A percentile compares a stretch with the other conserved stretches of the same genome.
Conservation (phyloP, 768 basidiomycete species). For the Leccinum sublutescens region DNA sequence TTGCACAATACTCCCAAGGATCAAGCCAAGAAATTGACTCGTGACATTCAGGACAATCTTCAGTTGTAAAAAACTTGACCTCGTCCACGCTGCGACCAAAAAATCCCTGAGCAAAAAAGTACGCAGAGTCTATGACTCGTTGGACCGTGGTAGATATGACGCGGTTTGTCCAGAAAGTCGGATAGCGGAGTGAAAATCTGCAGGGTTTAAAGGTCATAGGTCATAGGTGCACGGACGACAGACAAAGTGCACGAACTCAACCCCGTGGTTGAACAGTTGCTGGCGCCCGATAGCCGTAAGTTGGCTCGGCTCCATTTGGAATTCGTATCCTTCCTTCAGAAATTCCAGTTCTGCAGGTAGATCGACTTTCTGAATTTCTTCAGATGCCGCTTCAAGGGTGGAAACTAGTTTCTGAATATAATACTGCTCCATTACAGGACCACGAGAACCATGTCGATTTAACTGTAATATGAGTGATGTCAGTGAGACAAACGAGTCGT, state of each 20-base stretch:
- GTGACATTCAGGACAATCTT: slow-evolving; percentile 24
- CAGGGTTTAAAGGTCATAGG: neutral
- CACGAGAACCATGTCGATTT: slow-evolving; percentile 42
- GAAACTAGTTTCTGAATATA: slow-evolving; percentile 32
- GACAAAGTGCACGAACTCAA: slow-evolving; percentile 27
- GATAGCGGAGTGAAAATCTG: slow-evolving; percentile 24
- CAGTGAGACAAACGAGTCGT: neutral
- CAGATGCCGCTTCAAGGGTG: slow-evolving; percentile 28
- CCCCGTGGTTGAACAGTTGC: slow-evolving; percentile 41
- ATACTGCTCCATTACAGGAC: slow-evolving; percentile 27
- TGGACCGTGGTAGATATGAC: slow-evolving; percentile 12
- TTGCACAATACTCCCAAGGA: slow-evolving; percentile 37
- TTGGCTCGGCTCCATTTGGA: slow-evolving; percentile 32
- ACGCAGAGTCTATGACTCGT: slow-evolving; percentile 39
- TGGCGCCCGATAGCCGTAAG: slow-evolving; percentile 37
- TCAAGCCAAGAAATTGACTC: slow-evolving; percentile 40
- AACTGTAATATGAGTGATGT: slow-evolving; percentile 27
- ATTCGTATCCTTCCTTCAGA: slow-evolving; percentile 36
- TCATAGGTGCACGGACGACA: neutral
- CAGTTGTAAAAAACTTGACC: slow-evolving; percentile 28
- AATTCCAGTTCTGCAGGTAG: slow-evolving; percentile 36
- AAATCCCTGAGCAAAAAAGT: slow-evolving; percentile 41
- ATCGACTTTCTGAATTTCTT: slow-evolving; percentile 24
- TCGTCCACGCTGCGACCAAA: slow-evolving; percentile 33
- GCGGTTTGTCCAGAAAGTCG: slow-evolving; percentile 14